Conservation (phyloP, 2,329 filamentous ascomycete genomes). For the Pyricularia sp. region DNA sequence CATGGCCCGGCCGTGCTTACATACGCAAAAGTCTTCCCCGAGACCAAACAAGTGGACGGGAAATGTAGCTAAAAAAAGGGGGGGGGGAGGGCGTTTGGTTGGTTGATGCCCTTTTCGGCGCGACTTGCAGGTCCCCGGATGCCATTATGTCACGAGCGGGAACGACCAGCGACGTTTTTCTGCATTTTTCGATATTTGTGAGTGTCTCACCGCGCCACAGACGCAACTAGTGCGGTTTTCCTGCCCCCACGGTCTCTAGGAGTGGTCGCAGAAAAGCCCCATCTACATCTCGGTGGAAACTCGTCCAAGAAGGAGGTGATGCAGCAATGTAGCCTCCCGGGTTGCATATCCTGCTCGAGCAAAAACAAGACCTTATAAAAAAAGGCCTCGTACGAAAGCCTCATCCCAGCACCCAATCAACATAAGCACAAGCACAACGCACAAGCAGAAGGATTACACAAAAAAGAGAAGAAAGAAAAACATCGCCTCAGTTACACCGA, state of each 20-base stretch:
- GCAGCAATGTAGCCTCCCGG: background rate
- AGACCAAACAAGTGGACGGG: background rate
- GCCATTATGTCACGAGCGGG: background rate
- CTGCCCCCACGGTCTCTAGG: too few relatives aligned
- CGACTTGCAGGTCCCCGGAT: background rate
- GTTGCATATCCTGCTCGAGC: background rate
- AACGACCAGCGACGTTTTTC: background rate
- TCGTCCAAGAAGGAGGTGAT: background rate
- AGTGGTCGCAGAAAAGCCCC: too few relatives aligned
- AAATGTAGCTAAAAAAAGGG: background rate
- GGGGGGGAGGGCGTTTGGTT: background rate
- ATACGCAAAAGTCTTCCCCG: background rate
- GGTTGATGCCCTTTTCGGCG: background rate
- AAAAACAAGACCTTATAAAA: background rate
- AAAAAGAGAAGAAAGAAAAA: background rate
- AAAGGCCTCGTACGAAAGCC: background rate
- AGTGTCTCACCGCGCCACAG: background rate
- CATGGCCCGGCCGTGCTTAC: background rate
- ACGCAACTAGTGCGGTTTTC: background rate
- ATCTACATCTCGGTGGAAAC: background rate
- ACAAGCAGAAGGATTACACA: background rate
- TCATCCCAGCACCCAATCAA: background rate
- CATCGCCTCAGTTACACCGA: background rate
- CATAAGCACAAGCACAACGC: background rate
- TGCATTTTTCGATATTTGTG: background rate